A percentile compares a stretch with the other conserved stretches of the same genome.
Conservation (phyloP, 1,284 basidiomycete genomes). For the Cutaneotrichosporon cutaneum region DNA sequence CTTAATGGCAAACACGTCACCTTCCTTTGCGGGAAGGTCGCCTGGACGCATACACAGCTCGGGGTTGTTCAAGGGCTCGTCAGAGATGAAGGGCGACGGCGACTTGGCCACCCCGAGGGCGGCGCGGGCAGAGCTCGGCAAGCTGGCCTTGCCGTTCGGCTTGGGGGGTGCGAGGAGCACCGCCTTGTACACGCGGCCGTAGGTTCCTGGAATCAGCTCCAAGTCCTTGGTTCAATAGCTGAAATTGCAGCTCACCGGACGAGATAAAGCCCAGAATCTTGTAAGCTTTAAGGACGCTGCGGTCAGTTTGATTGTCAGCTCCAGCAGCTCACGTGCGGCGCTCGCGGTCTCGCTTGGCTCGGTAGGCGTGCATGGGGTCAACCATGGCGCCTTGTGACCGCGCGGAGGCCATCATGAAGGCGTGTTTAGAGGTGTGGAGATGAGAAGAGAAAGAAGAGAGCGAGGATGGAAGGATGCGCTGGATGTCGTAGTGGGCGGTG, state of each 20-base stretch:
- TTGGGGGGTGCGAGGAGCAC: constrained; percentile 54
- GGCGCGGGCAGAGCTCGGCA: constrained; percentile 34
- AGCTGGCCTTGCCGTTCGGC: constrained; percentile 22
- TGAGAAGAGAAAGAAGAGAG: background rate
- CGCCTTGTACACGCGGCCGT: constrained; percentile 97
- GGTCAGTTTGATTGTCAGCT: background rate
- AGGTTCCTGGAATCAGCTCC: constrained; percentile 65
- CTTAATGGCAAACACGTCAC: constrained; percentile 87
- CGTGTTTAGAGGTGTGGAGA: background rate
- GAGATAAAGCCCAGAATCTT: constrained; percentile 95
- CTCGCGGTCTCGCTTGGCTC: constrained; percentile 69
- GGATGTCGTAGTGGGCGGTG: background rate
- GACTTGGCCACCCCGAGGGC: constrained; percentile 29
- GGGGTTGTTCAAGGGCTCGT: constrained; percentile 44
- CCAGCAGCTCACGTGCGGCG: constrained; percentile 54
- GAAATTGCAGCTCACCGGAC: constrained; percentile 55
- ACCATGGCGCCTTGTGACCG: constrained; percentile 28
- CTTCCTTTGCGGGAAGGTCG: constrained; percentile 59
- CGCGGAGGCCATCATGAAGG: constrained; percentile 19
- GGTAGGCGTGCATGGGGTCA: constrained; percentile 73
- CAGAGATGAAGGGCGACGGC: constrained; percentile 13
- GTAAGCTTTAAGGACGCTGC: constrained; percentile 74
- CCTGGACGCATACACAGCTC: constrained; percentile 57
- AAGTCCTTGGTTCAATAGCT: background rate
- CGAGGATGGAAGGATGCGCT: background rate